Base-by-base conservation (phyloP, 2,329 filamentous ascomycete species). In the Hysterium pulicare region DNA sequence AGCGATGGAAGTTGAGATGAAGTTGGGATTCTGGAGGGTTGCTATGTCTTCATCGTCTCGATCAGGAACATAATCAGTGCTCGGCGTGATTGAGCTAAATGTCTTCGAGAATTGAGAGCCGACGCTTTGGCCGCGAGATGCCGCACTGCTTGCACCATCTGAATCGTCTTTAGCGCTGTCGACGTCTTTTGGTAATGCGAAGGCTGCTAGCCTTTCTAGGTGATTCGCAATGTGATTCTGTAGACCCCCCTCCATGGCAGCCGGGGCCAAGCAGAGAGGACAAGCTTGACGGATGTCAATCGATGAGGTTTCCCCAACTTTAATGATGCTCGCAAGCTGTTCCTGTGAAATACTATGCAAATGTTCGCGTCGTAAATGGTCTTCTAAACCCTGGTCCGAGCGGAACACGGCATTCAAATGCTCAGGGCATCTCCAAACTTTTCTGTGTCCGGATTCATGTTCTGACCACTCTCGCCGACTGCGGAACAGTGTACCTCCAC, bases 151-250 rank as follows among this genome's bases (percentile, higher is more conserved):
- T 20, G 50, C 58, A n/a, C 52, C 59, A 32, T 61, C 58, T 11
- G 46, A 45, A 16, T 62, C 57, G 28, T 62, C 59, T 42, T 61
- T 58, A n/a, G 32, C 33, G 11, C 15, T 11, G 11, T 39, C 33
- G 1, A 37, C 43, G 17, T 51, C 49, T 19, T 48, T 58, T 2
- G 64, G 62, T 7, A 67, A 38, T 11, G 64, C 58, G 40, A 67
- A 67, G 0, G 58, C 47, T 31, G 63, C 62, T 8, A 67, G 46
- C 6, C 60, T 54, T 44, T 67, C 62, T 3, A 67, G 45, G 48
- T 67, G 63, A 28, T 67, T 61, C 1, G 64, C 64, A 26, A 67
- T 57, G 42, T 67, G 63, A 39, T 57, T 64, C 13, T 61, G 55
- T 3, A 67, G 47, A 13, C 57, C 47, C 2, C 52, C 54, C 38